phyloP scores from a whole-genome alignment of 2,329 filamentous ascomycete genomes.

The Alternaria sp. region DNA sequence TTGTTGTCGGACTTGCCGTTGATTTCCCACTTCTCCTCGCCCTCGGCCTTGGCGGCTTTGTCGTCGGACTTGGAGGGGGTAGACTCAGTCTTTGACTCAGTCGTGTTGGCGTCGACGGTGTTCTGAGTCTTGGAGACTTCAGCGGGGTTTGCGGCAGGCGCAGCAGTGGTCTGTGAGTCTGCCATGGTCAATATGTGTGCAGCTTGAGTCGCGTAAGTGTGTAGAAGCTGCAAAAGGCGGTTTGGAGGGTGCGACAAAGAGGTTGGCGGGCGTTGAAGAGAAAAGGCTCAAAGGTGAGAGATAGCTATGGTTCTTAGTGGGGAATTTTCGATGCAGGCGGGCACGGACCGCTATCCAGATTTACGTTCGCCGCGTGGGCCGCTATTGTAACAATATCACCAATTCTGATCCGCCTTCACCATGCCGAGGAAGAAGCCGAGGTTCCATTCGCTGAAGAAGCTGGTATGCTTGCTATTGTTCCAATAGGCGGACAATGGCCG shows the following conservation, averaged over 20 bases:
- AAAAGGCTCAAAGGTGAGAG: slow-evolving; percentile 8
- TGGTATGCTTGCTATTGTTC: slow-evolving; percentile 58
- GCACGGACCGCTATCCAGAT: slow-evolving; percentile 6
- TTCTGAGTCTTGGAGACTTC: slow-evolving; percentile 20
- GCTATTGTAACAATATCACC: slow-evolving; percentile 7
- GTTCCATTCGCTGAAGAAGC: slow-evolving; percentile 70
- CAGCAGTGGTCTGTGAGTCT: slow-evolving; percentile 26
- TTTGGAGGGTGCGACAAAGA: not conserved
- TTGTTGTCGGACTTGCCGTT: slow-evolving; percentile 23
- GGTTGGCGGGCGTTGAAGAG: not conserved
- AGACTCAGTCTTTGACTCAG: slow-evolving; percentile 19
- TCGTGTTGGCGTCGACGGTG: slow-evolving; percentile 13
- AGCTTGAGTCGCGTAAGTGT: slow-evolving; percentile 12
- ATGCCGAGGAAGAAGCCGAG: slow-evolving; percentile 57
- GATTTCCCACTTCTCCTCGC: slow-evolving; percentile 27
- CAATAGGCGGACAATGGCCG: not conserved
- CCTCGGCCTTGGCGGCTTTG: slow-evolving; percentile 7
- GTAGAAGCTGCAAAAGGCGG: not conserved
- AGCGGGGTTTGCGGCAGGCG: slow-evolving; percentile 26
- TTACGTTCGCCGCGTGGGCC: slow-evolving; percentile 6
- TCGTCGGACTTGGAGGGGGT: slow-evolving; percentile 4
- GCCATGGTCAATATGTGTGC: slow-evolving; percentile 23
- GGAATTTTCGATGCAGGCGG: slow-evolving; percentile 17
- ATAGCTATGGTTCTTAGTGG: slow-evolving; percentile 16
- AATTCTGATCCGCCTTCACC: slow-evolving; percentile 23